Evolutionary conservation across 495 filamentous ascomycete species (phyloP).

Genomic region (Daldinia loculata): DNA sequence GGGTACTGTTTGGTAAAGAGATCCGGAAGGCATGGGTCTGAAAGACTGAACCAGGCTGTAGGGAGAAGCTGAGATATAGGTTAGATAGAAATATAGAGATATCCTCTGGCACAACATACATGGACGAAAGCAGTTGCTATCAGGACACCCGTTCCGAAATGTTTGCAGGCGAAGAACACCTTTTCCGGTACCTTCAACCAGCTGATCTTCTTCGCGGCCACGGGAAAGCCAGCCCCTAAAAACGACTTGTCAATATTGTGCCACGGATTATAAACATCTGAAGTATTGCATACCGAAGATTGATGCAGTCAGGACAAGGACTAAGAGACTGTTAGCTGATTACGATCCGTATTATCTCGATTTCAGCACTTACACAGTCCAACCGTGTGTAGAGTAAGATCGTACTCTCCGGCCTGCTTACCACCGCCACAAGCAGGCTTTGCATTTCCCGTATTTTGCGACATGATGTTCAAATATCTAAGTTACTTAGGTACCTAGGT

Average conservation of each 20-base stretch:
- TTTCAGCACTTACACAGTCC: constrained; percentile 56
- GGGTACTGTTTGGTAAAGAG: constrained; percentile 64
- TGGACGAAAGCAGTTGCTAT: constrained; percentile 76
- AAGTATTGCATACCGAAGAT: constrained; percentile 47
- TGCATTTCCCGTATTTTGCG: constrained; percentile 35
- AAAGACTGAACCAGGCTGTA: constrained; percentile 64
- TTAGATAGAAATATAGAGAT: constrained; percentile 9
- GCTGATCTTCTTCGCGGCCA: constrained; percentile 62
- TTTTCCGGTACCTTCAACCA: constrained; percentile 63
- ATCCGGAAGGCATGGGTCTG: constrained; percentile 66
- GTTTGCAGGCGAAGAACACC: constrained; percentile 64
- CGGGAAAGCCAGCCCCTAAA: constrained; percentile 59
- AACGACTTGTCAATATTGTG: constrained; percentile 11
- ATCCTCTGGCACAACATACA: constrained; percentile 52
- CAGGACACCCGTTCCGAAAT: constrained; percentile 76
- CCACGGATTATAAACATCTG: background rate
- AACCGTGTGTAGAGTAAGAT: constrained; percentile 57
- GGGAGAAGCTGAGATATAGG: constrained; percentile 56
- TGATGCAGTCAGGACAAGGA: constrained; percentile 52
- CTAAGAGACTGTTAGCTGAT: constrained; percentile 40
- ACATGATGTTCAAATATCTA: constrained; percentile 20
- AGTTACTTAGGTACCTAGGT: no score
- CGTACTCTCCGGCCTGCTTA: constrained; percentile 55
- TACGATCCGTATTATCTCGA: background rate
- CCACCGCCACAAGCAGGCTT: constrained; percentile 60